Percentiles rank a stretch among this genome's conserved stretches.
Conservation (phyloP, 1,284 basidiomycete species). For the Cerioporus squamosus region DNA sequence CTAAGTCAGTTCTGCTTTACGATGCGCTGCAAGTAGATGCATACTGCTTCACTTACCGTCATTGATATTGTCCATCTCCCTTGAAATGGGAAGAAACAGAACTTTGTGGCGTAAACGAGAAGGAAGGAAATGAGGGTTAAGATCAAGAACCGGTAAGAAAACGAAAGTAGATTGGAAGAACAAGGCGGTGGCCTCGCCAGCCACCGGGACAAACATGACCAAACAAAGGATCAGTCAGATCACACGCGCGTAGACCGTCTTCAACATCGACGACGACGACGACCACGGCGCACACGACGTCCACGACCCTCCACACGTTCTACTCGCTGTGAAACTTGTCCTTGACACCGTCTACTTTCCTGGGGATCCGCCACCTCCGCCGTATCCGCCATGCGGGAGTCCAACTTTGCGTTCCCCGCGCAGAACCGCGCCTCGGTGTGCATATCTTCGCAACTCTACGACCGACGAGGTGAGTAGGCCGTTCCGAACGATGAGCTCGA, state of each 20-base stretch:
- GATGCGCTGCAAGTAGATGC: too few relatives aligned
- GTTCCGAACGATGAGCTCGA: constrained; percentile 16
- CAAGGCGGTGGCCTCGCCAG: constrained; percentile 4
- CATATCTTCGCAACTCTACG: constrained; percentile 94
- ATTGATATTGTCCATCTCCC: too few relatives aligned
- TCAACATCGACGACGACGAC: constrained; percentile 26
- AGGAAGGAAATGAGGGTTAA: too few relatives aligned
- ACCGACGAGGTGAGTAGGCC: constrained; percentile 78
- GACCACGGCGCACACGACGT: constrained; percentile 18
- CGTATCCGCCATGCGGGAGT: constrained; percentile 89
- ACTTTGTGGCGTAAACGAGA: too few relatives aligned
- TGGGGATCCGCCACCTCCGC: constrained; percentile 4
- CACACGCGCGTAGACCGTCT: constrained; percentile 28
- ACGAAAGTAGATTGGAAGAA: too few relatives aligned
- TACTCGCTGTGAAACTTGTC: not conserved
- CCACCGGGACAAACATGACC: constrained; percentile 35
- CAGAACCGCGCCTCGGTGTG: constrained; percentile 96
- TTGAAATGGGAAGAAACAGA: too few relatives aligned
- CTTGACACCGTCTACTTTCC: not conserved
- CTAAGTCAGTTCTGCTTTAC: too few relatives aligned
- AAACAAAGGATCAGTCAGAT: constrained; percentile 39
- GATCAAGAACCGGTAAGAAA: too few relatives aligned
- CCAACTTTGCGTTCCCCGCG: constrained; percentile 94
- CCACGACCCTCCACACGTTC: constrained; percentile 11
- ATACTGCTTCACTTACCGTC: too few relatives aligned